Base-by-base conservation (phyloP, 2,329 filamentous ascomycete genomes). In the Teratosphaeria epicoccoides region DNA sequence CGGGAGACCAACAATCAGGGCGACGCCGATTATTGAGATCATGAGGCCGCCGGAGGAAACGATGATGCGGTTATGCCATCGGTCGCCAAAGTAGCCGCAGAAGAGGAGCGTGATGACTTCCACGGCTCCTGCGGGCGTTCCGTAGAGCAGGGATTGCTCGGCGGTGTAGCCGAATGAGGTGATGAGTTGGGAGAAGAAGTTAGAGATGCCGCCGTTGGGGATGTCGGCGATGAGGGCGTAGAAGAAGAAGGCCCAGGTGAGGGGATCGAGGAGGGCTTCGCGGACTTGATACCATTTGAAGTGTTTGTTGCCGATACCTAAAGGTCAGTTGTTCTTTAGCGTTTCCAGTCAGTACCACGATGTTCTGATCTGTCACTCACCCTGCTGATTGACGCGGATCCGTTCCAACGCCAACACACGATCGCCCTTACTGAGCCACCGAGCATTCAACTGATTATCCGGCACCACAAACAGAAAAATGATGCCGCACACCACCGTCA, bases 301-400 rank as follows among this genome's bases (percentile, higher is more conserved):
- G 50, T 65, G 62, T 46, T 62, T 49, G 52, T 56, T 54, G 26
- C 54, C 54, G 24, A 48, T 22, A 17, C 33, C 33, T 40, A 17
- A 12, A 28, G 2, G 26, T 28, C 12, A 28, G 26, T 28, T 28
- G 2, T 10, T 28, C 6, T 28, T 28, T 2, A 10, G 26, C 26
- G 26, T 28, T 28, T 28, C 26, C 26, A 12, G 28, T 29, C 28
- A 11, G 5, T 11, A 10, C 10, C 28, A 29, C 14, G 10, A 14
- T 4, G 28, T 10, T 3, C 14, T 14, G 9, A 29, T 29, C 28
- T 3, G 14, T 29, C 2, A 40, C 33, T 55, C 82, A 0, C 87
- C 87, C 54, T 87, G 87, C 63, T 88, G 81, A 59, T 91, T 91
- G 22, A 81, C 75, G 0, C 85, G 76, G 5, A 91, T 79, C 0